Conservation (phyloP, 1,284 basidiomycete genomes). For the Cryptococcus deneoformans region DNA sequence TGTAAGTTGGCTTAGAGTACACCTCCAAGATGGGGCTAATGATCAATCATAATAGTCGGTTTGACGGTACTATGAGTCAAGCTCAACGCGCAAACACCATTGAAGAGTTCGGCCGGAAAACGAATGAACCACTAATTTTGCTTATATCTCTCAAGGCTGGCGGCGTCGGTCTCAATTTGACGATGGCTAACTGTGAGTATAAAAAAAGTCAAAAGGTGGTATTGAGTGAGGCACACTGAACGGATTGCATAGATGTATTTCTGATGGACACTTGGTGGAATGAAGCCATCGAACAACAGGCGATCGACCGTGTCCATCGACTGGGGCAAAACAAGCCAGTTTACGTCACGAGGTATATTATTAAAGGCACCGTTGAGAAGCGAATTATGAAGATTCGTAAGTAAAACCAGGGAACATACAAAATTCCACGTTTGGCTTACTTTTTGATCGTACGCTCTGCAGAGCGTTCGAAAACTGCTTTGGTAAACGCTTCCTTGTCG, state of each 20-base stretch:
- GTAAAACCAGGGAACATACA: slow-evolving; percentile 6
- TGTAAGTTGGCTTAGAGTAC: slow-evolving; percentile 33
- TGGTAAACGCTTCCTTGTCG: slow-evolving; percentile 48
- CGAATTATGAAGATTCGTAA: slow-evolving; percentile 75
- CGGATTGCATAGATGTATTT: slow-evolving; percentile 70
- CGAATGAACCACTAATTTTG: slow-evolving; percentile 69
- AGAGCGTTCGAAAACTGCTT: slow-evolving; percentile 48
- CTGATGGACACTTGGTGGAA: slow-evolving; percentile 99
- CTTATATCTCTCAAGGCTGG: slow-evolving; percentile 91
- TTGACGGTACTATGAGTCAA: slow-evolving; percentile 91
- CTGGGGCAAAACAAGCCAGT: slow-evolving; percentile 56
- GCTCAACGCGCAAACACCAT: slow-evolving; percentile 76
- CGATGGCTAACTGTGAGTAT: slow-evolving; percentile 41
- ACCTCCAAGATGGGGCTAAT: not conserved
- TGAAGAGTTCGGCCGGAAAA: slow-evolving; percentile 66
- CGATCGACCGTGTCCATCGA: slow-evolving; percentile 57
- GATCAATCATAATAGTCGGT: slow-evolving; percentile 52
- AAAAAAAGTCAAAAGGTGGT: not conserved
- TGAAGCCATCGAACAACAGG: slow-evolving; percentile 84
- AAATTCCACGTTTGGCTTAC: not conserved
- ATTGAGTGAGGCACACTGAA: slow-evolving; percentile 27
- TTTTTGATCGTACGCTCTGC: not conserved
- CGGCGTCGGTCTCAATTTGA: slow-evolving; percentile 81
- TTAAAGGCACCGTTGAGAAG: slow-evolving; percentile 61
- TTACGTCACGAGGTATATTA: slow-evolving; percentile 84